Evolutionary conservation across 208 protist species (phyloP), one percentile per base, ranked within the genome.

Genomic region (Tetramitus jugosus): DNA sequence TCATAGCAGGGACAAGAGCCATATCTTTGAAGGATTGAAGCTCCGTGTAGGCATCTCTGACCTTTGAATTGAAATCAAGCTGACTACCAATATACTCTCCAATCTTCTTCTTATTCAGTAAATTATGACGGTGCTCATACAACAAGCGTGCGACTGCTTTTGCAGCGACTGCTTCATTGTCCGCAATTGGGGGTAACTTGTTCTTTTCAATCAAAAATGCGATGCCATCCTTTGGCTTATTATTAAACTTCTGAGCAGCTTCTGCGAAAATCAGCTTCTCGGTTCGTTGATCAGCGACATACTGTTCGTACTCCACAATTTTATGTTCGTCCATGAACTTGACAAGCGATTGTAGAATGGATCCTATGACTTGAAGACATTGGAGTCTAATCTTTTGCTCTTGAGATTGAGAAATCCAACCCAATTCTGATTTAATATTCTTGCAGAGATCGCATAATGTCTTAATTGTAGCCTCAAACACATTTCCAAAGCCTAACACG

Each of bases 51-150:
- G 81, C 81, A 76, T 91, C 86, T 3, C 87, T 61, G 49, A 91
- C 85, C 62, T 83, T 85, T n/a, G n/a, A n/a, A n/a, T n/a, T n/a
- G n/a, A n/a, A n/a, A n/a, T n/a, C n/a, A n/a, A n/a, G n/a, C 61
- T 87, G 76, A 49, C 86, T 79, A 60, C 84, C 85, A 43, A 93
- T 68, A 79, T 88, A 93, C 46, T 93, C 86, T 39, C 89, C 88
- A 43, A 92, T 84, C 52, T 61, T 65, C 3, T 74, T 71, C 75
- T 86, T 87, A 68, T 85, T 77, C n/a, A n/a, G n/a, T n/a, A n/a
- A n/a, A n/a, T n/a, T n/a, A n/a, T n/a, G n/a, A n/a, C n/a, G n/a
- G n/a, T n/a, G n/a, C n/a, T n/a, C n/a, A n/a, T n/a, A n/a, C n/a
- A n/a, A n/a, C 2, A 89, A 81, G 14, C 76, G 64, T n/a, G 42